Base-by-base conservation (phyloP, 352 stramenopile species). In the Phytophthora kernoviae region DNA sequence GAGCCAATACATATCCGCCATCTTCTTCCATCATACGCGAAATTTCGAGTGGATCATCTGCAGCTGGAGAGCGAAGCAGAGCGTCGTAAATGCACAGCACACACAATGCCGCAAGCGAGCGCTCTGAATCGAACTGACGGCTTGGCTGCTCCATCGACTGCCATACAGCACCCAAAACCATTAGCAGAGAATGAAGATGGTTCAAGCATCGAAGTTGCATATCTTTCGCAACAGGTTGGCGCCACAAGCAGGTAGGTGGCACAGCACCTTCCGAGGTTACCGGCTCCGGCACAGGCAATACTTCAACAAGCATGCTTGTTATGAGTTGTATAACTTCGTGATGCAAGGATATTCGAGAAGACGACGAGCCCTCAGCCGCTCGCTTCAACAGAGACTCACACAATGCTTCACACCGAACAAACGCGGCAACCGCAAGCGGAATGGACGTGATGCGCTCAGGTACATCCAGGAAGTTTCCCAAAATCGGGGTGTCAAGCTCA, bases 271-370 rank as follows among this genome's bases (percentile, higher is more conserved):
- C 65, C 11, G 20, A 24, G 40, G 47, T 46, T 26, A 74, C 45
- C 37, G 65, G 68, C 5, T 75, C 52, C 15, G 90, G 90, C n/a
- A 90, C 70, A 1, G 88, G 88, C 10, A 97, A 58, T 5, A 95
- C 83, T 59, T 96, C 86, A 5, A 92, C 83, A 36, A 96, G 77
- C 10, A 96, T 48, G 32, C 64, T 88, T 27, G 84, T 92, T 42
- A 97, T 73, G 22, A 96, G 69, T 33, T 95, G 87, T 42, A 95
- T 93, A 24, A 94, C 84, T 86, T 97, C 81, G 34, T 96, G 78
- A 50, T 97, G 89, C 33, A 97, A 67, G 2, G 85, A 88, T 17
- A 97, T 74, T n/a, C 86, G 83, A 32, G 87, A 96, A n/a, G 89
- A 97, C 6, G 86, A 96, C 9, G 89, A 97, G 6, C 88, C 88